Conservation (phyloP, 257 asterid species). For the Petunia axillaris region DNA sequence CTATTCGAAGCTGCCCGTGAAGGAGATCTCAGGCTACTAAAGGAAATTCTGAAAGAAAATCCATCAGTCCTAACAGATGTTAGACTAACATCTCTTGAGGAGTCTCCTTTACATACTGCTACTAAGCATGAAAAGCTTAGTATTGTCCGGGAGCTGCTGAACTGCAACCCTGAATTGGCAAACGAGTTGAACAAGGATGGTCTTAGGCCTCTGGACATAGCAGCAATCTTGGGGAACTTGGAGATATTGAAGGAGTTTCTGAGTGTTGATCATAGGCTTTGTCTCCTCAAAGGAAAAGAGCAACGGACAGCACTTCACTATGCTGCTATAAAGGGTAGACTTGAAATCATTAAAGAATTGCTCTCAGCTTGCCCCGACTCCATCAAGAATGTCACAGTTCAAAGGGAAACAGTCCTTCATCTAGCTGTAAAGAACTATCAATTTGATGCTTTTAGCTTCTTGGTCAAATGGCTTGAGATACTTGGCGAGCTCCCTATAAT, state of each 20-base stretch:
- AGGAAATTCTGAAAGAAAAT: background rate
- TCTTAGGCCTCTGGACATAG: conserved; percentile 30
- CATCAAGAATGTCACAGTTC: conserved; percentile 28
- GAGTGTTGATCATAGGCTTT: conserved; percentile 27
- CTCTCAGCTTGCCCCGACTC: conserved; percentile 29
- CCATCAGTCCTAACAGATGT: background rate
- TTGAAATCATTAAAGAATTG: conserved; percentile 30
- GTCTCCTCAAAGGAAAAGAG: conserved; percentile 32
- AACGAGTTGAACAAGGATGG: conserved; percentile 28
- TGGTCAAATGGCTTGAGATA: conserved; percentile 20
- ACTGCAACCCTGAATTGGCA: conserved; percentile 23
- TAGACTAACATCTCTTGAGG: background rate
- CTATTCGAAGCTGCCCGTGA: too few species aligned
- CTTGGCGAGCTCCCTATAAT: too few species aligned
- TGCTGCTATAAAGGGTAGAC: conserved; percentile 38
- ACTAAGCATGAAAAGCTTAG: background rate
- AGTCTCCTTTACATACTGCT: conserved; percentile 24
- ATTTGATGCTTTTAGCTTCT: conserved; percentile 35
- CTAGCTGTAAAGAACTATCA: conserved; percentile 35
- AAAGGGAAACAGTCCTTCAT: conserved; percentile 38
- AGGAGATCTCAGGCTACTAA: too few species aligned
- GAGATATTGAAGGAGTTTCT: conserved; percentile 33
- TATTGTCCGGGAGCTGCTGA: background rate
- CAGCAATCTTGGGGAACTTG: conserved; percentile 31
- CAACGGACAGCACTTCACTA: conserved; percentile 35